phyloP scores from a whole-genome alignment of 164 flowering plant species.

The Paratinospora sagittata region DNA sequence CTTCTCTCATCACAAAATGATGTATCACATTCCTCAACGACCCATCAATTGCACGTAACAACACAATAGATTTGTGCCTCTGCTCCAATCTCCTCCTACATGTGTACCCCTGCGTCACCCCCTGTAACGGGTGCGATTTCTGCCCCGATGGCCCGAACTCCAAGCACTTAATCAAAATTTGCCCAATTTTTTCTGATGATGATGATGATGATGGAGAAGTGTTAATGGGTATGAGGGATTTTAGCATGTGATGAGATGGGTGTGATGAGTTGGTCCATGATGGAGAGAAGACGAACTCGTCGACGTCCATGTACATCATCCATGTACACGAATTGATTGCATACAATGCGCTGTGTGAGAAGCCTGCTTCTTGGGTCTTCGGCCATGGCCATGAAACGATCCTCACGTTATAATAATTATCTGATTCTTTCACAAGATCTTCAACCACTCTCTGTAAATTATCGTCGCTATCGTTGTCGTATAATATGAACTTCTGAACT shows the following conservation, averaged over 20 bases:
- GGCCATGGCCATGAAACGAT: conserved; percentile 72
- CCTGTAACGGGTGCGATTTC: conserved; percentile 36
- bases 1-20: conserved; percentile 53
- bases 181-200: conserved; percentile 32
- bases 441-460: conserved; percentile 24
- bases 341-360: conserved; percentile 58
- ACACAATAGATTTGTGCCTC: conserved; percentile 77
- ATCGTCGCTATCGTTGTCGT: conserved; percentile 84
- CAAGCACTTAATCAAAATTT: conserved; percentile 44
- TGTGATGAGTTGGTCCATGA: conserved; percentile 35
- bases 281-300: conserved; percentile 72
- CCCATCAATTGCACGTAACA: conserved; percentile 41
- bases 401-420: conserved; percentile 24
- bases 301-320: conserved; percentile 80
- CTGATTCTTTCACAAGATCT: conserved; percentile 30
- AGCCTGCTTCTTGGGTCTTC: conserved; percentile 89
- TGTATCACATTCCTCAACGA: conserved; percentile 62
- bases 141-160: conserved; percentile 85
- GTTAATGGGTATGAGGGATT: conserved; percentile 20
- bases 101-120: conserved; percentile 85
- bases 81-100: conserved; percentile 50
- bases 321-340: conserved; percentile 48
- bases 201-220: not conserved
- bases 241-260: conserved; percentile 37
- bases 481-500: conserved; percentile 59